Evolutionary conservation across 192 early-diverging fungal genomes (phyloP).

Genomic region (Gamsiella multidivaricata): DNA sequence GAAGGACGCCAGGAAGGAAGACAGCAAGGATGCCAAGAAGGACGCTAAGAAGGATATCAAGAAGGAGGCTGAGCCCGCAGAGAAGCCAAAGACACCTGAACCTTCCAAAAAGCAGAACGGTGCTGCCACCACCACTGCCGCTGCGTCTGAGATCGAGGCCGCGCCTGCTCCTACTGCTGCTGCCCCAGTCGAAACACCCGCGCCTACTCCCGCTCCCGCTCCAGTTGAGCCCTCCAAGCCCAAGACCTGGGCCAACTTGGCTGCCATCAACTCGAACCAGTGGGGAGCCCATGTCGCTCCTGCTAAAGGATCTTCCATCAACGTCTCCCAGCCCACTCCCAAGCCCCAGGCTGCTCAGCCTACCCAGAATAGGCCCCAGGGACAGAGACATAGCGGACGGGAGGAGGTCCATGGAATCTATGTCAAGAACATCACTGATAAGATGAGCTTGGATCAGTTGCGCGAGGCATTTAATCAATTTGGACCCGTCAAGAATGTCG

Average conservation of each 20-base stretch:
- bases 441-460: conserved; percentile 61
- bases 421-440: conserved; percentile 67
- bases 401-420: conserved; percentile 72
- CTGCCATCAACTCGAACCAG: conserved; percentile 64
- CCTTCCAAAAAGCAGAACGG: conserved; percentile 19
- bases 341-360: conserved; percentile 26
- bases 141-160: conserved; percentile 13
- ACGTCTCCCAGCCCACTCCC: conserved; percentile 43
- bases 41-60: conserved; percentile 28
- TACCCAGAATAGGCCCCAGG: conserved; percentile 33
- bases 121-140: conserved; percentile 23
- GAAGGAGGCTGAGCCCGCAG: conserved; percentile 36
- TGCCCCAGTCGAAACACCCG: conserved; percentile 7
- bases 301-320: conserved; percentile 64
- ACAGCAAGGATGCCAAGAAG: conserved; percentile 26
- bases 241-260: conserved; percentile 84
- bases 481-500: conserved; percentile 70
- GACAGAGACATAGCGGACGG: conserved; percentile 51
- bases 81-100: conserved; percentile 24
- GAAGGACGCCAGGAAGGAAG: conserved; percentile 38
- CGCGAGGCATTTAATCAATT: conserved; percentile 65
- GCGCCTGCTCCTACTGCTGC: conserved; percentile 26
- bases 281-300: conserved; percentile 68
- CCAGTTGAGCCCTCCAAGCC: conserved; percentile 65
- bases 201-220: conserved; percentile 21